Conservation (phyloP, 1,284 basidiomycete genomes). For the Tilletia horrida region DNA sequence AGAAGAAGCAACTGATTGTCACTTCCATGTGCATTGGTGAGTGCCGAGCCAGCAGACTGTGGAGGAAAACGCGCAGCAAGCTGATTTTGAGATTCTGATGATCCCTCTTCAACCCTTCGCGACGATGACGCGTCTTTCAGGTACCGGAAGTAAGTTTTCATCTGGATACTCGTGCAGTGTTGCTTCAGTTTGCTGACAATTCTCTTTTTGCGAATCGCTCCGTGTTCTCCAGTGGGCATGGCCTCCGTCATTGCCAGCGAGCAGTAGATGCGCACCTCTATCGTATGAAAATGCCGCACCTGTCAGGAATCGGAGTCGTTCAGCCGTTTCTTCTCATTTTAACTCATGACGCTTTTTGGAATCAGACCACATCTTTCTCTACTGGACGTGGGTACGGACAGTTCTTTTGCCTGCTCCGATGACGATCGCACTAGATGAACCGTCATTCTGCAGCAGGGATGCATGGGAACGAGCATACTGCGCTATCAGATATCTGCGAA, state of each 20-base stretch:
- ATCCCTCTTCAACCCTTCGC: background rate
- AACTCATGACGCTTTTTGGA: too few relatives aligned
- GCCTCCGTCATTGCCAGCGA: slow-evolving; percentile 79
- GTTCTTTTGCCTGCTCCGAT: too few relatives aligned
- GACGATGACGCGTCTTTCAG: background rate
- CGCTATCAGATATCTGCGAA: too few relatives aligned
- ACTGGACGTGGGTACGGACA: too few relatives aligned
- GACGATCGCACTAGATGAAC: too few relatives aligned
- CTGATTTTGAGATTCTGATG: background rate
- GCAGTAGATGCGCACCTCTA: slow-evolving; percentile 30
- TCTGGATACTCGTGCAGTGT: background rate
- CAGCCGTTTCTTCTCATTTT: too few relatives aligned
- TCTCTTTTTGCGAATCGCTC: background rate
- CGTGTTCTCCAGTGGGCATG: slow-evolving; percentile 10
- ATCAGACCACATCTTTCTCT: too few relatives aligned
- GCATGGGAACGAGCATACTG: too few relatives aligned
- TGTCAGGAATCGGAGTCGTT: too few relatives aligned
- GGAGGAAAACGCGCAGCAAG: too few relatives aligned
- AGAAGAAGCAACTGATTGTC: slow-evolving; percentile 61
- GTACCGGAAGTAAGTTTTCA: slow-evolving; percentile 5
- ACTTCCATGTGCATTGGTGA: slow-evolving; percentile 70
- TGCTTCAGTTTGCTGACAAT: background rate
- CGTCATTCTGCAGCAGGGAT: too few relatives aligned
- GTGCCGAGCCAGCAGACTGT: background rate
- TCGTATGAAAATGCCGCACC: too few relatives aligned